Evolutionary conservation across 345 rosid genomes (phyloP).

Genomic region (Schrenkiella parvula): DNA sequence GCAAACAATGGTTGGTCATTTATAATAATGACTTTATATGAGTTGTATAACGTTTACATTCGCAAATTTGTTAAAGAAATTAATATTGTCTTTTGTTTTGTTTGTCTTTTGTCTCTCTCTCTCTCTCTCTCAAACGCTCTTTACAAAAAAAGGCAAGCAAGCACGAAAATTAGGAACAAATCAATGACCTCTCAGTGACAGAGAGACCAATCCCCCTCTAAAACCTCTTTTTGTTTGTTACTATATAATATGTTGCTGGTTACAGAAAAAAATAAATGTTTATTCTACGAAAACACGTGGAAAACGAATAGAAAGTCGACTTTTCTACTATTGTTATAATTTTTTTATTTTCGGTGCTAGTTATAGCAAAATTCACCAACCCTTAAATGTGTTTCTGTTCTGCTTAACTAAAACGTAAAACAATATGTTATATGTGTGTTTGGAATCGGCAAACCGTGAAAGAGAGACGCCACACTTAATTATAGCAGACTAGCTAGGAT

Average conservation of each 20-base stretch:
- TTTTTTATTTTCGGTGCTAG: too few relatives aligned
- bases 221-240: not conserved
- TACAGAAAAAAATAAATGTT: not conserved
- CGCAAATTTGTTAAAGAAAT: not conserved
- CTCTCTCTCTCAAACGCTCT: not conserved
- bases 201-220: constrained; percentile 18
- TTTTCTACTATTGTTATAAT: not conserved
- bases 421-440: not conserved
- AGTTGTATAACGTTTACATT: not conserved
- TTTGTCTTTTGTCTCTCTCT: not conserved
- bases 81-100: not conserved
- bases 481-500: not conserved
- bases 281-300: not conserved
- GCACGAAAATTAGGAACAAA: constrained; percentile 7
- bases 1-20: not conserved
- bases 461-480: not conserved
- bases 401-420: not conserved
- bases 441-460: not conserved
- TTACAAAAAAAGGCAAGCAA: constrained; percentile 20
- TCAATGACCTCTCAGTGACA: constrained; percentile 26
- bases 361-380: too few relatives aligned
- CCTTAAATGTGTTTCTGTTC: not conserved
- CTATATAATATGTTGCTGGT: not conserved
- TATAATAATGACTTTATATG: not conserved
- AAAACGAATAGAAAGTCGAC: constrained; percentile 6